Evolutionary conservation across 208 protist species (phyloP).

Genomic region (Leishmania guyanensis): DNA sequence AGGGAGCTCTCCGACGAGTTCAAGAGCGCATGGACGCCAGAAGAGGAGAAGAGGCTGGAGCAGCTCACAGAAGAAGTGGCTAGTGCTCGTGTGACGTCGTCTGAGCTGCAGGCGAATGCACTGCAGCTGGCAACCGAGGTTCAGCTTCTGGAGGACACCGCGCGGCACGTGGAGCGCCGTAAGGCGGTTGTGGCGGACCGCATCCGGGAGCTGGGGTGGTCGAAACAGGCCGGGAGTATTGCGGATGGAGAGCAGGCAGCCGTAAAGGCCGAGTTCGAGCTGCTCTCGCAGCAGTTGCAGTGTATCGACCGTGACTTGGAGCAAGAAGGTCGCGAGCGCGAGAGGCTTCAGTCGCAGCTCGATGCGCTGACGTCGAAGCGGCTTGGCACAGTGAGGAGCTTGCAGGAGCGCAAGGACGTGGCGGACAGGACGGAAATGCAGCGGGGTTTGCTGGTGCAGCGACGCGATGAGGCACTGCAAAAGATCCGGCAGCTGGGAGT

Average conservation of each 20-base stretch:
- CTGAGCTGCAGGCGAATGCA: slow-evolving; percentile 43
- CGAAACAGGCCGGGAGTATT: slow-evolving; percentile 36
- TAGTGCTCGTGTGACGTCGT: slow-evolving; percentile 31
- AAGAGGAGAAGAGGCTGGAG: slow-evolving; percentile 77
- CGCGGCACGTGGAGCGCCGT: slow-evolving; percentile 54
- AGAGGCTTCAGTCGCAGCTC: slow-evolving; percentile 46
- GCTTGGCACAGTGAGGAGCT: slow-evolving; percentile 33
- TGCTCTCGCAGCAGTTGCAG: slow-evolving; percentile 48
- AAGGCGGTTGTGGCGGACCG: slow-evolving; percentile 60
- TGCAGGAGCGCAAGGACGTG: slow-evolving; percentile 68
- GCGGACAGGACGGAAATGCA: slow-evolving; percentile 67
- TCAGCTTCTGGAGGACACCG: slow-evolving; percentile 74
- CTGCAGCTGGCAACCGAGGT: slow-evolving; percentile 70
- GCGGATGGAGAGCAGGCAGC: slow-evolving; percentile 43
- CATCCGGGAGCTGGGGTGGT: slow-evolving; percentile 66
- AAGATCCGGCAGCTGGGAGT: slow-evolving; percentile 94
- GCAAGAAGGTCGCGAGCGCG: slow-evolving; percentile 40
- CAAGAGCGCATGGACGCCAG: slow-evolving; percentile 50
- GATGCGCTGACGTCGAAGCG: slow-evolving; percentile 47
- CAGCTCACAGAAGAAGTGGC: slow-evolving; percentile 52
- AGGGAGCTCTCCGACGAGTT: slow-evolving; percentile 69
- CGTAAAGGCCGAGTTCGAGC: slow-evolving; percentile 58
- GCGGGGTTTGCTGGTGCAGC: slow-evolving; percentile 68
- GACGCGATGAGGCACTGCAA: slow-evolving; percentile 81
- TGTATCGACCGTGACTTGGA: slow-evolving; percentile 51